Evolutionary conservation across 805 yeast genomes (phyloP), one percentile per base, ranked within the genome.

Genomic region (Crinitomyces ghanaensis): DNA sequence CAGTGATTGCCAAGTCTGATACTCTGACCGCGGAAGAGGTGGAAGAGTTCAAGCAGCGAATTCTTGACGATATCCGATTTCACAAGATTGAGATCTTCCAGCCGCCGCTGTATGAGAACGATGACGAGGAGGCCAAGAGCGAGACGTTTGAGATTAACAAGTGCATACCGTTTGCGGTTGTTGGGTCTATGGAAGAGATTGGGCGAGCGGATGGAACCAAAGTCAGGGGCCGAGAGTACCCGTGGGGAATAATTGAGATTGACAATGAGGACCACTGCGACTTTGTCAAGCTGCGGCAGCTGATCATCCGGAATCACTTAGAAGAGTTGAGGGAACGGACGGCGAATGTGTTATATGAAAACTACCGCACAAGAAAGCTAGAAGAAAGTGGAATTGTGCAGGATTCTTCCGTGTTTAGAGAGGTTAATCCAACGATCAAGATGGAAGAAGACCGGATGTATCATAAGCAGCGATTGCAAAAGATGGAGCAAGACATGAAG

Each of bases 221-320:
- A 28, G 93, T 86, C 28, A 75, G 96, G 58, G 96, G 95, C 46
- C 80, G 98, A 62, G 64, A 72, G 41, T 88, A 88, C 57, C 96
- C 97, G 41, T 91, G 98, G 98, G 97, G 97, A 45, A 68, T 80
- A 15, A 80, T 91, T 49, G 96, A 91, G 61, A 86, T 91, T 46
- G 96, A 85, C 57, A 88, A 91, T 56, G 91, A 83, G 62, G 74
- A 75, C 37, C 96, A 91, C 56, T 80, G 85, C 57, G 98, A 88
- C 60, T 91, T 88, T 56, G 75, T 80, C 44, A 76, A 75, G 57
- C 71, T 88, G 56, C 79, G 96, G 49, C 93, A 85, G 56, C 68
- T 91, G 56, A 69, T 88, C 54, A 70, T 91, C 41, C 78, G 93
- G 65, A 82, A 79, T 59, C 86, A 79, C 60, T 67, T 91, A 68